These are phyloP conservation scores for Colletotrichum paranaense DNA, from an alignment of 2,329 filamentous ascomycete genomes.

Conservation along the genomic window DNA sequence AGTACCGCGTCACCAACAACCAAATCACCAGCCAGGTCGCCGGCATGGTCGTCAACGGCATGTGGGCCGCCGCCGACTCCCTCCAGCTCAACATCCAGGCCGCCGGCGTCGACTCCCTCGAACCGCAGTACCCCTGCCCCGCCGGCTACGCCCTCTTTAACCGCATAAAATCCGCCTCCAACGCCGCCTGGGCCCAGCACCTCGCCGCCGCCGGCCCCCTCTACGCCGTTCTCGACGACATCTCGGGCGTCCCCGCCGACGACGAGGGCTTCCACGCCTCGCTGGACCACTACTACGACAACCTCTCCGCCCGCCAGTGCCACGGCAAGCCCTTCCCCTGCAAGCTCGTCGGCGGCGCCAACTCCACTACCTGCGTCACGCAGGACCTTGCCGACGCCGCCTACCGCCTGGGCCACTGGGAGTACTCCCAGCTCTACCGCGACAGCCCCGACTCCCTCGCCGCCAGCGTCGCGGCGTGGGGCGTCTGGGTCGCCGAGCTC, in stretches of 20 bases:
- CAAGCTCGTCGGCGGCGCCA: slow-evolving; percentile 57
- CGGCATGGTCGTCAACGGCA: slow-evolving; percentile 78
- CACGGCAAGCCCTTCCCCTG: slow-evolving; percentile 80
- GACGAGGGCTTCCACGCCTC: slow-evolving; percentile 75
- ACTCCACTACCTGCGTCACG: slow-evolving; percentile 69
- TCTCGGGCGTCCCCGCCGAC: slow-evolving; percentile 71
- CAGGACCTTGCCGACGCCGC: slow-evolving; percentile 74
- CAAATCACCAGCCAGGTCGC: slow-evolving; percentile 85
- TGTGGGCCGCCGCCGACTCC: slow-evolving; percentile 63
- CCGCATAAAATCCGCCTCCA: slow-evolving; percentile 55
- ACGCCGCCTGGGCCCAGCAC: slow-evolving; percentile 71
- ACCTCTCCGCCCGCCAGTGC: slow-evolving; percentile 82
- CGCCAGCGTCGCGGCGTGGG: slow-evolving; percentile 71
- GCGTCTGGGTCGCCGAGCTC: slow-evolving; percentile 81
- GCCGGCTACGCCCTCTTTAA: slow-evolving; percentile 56
- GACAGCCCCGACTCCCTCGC: slow-evolving; percentile 71
- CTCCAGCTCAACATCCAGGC: slow-evolving; percentile 58
- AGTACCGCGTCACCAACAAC: slow-evolving; percentile 83
- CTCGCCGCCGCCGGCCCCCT: slow-evolving; percentile 66
- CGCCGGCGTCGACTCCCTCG: slow-evolving; percentile 74
- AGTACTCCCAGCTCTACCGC: slow-evolving; percentile 84
- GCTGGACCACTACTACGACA: slow-evolving; percentile 88
- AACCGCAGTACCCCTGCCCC: slow-evolving; percentile 77
- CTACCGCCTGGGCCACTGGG: slow-evolving; percentile 82
- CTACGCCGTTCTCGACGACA: slow-evolving; percentile 70